These are phyloP conservation scores for Cladobotryum mycophilum DNA, from an alignment of 2,329 filamentous ascomycete genomes.

Conservation along the genomic window DNA sequence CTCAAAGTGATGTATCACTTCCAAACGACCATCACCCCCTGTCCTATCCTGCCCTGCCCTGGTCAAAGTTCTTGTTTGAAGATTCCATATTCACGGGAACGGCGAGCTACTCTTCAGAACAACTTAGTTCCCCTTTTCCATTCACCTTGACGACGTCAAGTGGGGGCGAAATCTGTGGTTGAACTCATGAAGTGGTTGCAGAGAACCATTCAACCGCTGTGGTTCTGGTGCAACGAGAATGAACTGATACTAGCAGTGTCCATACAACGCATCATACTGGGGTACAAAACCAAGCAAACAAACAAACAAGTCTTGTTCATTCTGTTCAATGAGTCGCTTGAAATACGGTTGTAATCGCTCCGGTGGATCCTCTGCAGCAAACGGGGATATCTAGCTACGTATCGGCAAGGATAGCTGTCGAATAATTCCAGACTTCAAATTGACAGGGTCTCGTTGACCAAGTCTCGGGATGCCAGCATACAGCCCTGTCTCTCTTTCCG, in stretches of 20 bases:
- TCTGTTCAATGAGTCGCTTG: not conserved
- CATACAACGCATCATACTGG: not conserved
- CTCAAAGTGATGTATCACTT: not conserved
- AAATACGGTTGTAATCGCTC: too few relatives aligned
- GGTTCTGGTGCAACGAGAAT: not conserved
- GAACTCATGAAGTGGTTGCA: not conserved
- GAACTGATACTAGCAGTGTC: not conserved
- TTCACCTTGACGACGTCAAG: too few relatives aligned
- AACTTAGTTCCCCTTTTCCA: not conserved
- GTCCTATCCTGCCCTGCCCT: not conserved
- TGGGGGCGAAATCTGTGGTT: too few relatives aligned
- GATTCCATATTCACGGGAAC: not conserved
- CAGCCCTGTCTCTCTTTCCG: not conserved
- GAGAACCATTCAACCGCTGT: not conserved
- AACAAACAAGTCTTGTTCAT: not conserved
- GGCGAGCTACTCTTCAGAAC: not conserved
- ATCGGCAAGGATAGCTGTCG: too few relatives aligned
- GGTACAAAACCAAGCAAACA: not conserved
- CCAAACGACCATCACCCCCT: not conserved
- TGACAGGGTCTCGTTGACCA: constrained; percentile 2
- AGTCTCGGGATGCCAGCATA: constrained; percentile 9
- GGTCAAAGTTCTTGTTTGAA: not conserved
- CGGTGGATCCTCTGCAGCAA: not conserved
- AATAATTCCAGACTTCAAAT: not conserved
- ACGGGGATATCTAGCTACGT: not conserved